A percentile compares a stretch with the other conserved stretches of the same genome.
Conservation (phyloP, 768 basidiomycete genomes). For the Hericium coralloides region DNA sequence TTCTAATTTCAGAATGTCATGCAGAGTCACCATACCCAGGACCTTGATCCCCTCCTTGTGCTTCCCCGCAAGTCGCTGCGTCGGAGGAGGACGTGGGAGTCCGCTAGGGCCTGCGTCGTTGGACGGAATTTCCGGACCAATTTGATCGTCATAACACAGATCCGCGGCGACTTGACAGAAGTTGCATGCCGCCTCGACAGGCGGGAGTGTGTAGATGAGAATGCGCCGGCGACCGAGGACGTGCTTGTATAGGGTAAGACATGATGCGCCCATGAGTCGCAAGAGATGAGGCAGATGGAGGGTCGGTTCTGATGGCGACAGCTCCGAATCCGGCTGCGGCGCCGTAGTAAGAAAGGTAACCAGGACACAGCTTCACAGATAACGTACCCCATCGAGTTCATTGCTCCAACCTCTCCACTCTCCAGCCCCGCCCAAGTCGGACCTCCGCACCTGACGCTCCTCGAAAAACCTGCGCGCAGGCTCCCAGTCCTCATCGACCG, state of each 20-base stretch:
- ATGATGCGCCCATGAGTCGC: slow-evolving; percentile 70
- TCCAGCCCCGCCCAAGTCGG: slow-evolving; percentile 46
- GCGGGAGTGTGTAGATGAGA: slow-evolving; percentile 73
- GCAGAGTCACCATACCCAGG: slow-evolving; percentile 73
- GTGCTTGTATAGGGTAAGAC: slow-evolving; percentile 72
- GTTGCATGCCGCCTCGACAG: slow-evolving; percentile 72
- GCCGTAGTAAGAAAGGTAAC: background rate
- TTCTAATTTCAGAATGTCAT: slow-evolving; percentile 56
- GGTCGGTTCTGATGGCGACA: slow-evolving; percentile 38
- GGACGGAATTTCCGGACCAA: slow-evolving; percentile 1
- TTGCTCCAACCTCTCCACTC: slow-evolving; percentile 63
- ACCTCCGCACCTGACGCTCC: slow-evolving; percentile 41
- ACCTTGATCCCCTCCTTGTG: slow-evolving; percentile 50
- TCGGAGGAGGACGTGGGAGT: slow-evolving; percentile 1
- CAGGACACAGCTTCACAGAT: background rate
- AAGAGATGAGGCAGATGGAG: slow-evolving; percentile 69
- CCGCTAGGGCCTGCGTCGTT: slow-evolving; percentile 3
- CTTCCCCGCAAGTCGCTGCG: slow-evolving; percentile 27
- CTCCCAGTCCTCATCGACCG: slow-evolving; percentile 51
- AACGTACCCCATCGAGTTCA: slow-evolving; percentile 46
- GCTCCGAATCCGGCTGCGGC: slow-evolving; percentile 12
- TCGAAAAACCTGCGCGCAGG: slow-evolving; percentile 58
- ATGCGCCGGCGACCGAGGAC: slow-evolving; percentile 65
- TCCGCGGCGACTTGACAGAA: slow-evolving; percentile 56
- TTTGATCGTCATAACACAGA: slow-evolving; percentile 41